Percentiles rank a stretch among this genome's conserved stretches.
Conservation (phyloP, 768 basidiomycete genomes). For the Cystobasidiopsis lactophilus region DNA sequence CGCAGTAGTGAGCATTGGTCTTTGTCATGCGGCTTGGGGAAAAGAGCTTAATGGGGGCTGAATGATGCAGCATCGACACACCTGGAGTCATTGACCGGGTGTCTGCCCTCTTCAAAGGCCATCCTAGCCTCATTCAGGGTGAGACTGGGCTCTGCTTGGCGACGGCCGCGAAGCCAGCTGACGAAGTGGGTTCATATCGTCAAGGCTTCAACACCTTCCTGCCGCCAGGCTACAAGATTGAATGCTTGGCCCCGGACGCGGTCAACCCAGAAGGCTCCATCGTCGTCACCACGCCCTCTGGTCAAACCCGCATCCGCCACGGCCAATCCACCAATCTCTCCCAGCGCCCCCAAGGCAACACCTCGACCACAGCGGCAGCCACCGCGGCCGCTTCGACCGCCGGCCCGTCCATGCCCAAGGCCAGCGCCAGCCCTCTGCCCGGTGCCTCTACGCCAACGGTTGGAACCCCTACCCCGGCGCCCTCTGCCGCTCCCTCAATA, state of each 20-base stretch:
- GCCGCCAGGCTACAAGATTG: slow-evolving; percentile 77
- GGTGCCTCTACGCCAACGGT: no score
- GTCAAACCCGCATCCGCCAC: slow-evolving; percentile 12
- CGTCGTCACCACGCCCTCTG: slow-evolving; percentile 25
- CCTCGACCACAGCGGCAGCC: background rate
- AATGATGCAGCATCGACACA: slow-evolving; percentile 93
- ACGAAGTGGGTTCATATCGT: no score
- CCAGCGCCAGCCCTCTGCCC: background rate
- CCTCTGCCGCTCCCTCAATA: background rate
- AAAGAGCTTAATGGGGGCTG: no score
- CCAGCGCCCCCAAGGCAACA: no score
- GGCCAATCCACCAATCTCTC: background rate
- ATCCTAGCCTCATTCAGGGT: slow-evolving; percentile 64
- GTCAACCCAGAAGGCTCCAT: slow-evolving; percentile 13
- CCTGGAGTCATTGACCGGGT: slow-evolving; percentile 92
- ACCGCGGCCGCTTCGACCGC: background rate
- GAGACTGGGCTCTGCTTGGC: no score
- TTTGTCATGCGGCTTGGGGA: no score
- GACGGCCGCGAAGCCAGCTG: no score
- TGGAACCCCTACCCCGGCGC: background rate
- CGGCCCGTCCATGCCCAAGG: background rate
- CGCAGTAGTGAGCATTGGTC: slow-evolving; percentile 33
- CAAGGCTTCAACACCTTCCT: slow-evolving; percentile 98
- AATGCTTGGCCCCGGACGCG: slow-evolving; percentile 25
- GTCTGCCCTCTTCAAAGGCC: slow-evolving; percentile 73